Evolutionary conservation across 2,329 filamentous ascomycete species (phyloP).

Genomic region (Fusarium sp.): DNA sequence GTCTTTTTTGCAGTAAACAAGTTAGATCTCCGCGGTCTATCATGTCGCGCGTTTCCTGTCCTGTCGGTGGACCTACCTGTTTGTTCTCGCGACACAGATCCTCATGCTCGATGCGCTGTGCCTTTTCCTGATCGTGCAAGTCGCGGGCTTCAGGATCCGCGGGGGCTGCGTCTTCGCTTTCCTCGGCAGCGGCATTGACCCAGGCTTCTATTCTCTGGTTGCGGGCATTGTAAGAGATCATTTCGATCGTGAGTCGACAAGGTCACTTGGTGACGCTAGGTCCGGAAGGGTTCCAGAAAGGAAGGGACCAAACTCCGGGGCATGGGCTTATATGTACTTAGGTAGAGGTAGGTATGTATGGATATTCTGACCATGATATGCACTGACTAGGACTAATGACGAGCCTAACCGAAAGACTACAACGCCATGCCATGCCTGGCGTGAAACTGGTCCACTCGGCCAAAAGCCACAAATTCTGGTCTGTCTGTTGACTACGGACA

Average conservation of each 20-base stretch:
- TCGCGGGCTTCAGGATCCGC: constrained; percentile 46
- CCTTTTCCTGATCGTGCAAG: constrained; percentile 48
- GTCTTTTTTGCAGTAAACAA: constrained; percentile 33
- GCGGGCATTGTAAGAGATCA: constrained; percentile 44
- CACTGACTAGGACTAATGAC: constrained; percentile 32
- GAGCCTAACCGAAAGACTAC: constrained; percentile 36
- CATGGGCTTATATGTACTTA: constrained; percentile 43
- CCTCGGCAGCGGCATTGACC: constrained; percentile 38
- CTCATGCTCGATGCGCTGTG: constrained; percentile 48
- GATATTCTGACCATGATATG: constrained; percentile 14
- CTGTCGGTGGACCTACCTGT: constrained; percentile 39
- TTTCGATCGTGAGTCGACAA: constrained; percentile 41
- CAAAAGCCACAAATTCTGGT: constrained; percentile 43
- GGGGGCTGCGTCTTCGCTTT: constrained; percentile 42
- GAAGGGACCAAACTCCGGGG: constrained; percentile 33
- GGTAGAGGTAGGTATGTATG: too few relatives aligned
- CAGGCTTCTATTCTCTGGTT: constrained; percentile 47
- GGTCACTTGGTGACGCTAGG: constrained; percentile 43
- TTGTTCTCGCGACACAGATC: constrained; percentile 47
- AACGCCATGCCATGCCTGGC: constrained; percentile 41
- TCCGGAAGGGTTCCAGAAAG: constrained; percentile 13
- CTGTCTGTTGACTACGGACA: constrained; percentile 31
- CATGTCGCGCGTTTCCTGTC: constrained; percentile 4
- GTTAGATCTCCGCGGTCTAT: constrained; percentile 20
- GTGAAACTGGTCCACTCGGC: constrained; percentile 37